Conservation (phyloP, 1,284 basidiomycete genomes). For the Ustilago curta region DNA sequence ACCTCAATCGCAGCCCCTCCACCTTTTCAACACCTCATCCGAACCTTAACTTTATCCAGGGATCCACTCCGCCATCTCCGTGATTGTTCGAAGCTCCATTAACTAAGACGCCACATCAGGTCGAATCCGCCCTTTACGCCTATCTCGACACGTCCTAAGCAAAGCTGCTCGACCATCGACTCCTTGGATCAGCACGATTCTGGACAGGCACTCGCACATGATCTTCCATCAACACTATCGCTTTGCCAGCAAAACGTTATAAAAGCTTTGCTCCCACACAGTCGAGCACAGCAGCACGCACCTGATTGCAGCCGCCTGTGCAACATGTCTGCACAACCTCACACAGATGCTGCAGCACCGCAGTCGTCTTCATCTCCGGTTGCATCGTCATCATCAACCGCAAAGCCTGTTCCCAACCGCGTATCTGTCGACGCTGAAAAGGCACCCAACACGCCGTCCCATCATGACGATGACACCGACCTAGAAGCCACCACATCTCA, state of each 20-base stretch:
- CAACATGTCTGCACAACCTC: slow-evolving; percentile 4
- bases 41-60: background rate
- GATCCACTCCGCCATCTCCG: slow-evolving; percentile 1
- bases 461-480: slow-evolving; percentile 31
- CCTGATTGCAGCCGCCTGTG: background rate
- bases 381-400: slow-evolving; percentile 2
- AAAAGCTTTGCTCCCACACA: background rate
- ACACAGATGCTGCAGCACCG: background rate
- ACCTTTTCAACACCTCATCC: background rate
- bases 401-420: slow-evolving; percentile 2
- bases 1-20: background rate
- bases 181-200: background rate
- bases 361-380: slow-evolving; percentile 4
- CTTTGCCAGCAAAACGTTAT: background rate
- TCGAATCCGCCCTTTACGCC: background rate
- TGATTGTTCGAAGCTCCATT: background rate
- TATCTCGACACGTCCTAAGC: background rate
- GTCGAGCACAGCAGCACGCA: background rate
- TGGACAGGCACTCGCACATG: background rate
- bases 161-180: slow-evolving; percentile 1
- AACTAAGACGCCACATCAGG: slow-evolving; percentile 3
- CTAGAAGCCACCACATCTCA: slow-evolving; percentile 36
- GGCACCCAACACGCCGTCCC: slow-evolving; percentile 5
- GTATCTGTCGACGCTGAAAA: slow-evolving; percentile 11
- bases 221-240: background rate